These are phyloP conservation scores for Alternaria arbusti DNA, from an alignment of 2,329 filamentous ascomycete genomes.

Conservation along the genomic window DNA sequence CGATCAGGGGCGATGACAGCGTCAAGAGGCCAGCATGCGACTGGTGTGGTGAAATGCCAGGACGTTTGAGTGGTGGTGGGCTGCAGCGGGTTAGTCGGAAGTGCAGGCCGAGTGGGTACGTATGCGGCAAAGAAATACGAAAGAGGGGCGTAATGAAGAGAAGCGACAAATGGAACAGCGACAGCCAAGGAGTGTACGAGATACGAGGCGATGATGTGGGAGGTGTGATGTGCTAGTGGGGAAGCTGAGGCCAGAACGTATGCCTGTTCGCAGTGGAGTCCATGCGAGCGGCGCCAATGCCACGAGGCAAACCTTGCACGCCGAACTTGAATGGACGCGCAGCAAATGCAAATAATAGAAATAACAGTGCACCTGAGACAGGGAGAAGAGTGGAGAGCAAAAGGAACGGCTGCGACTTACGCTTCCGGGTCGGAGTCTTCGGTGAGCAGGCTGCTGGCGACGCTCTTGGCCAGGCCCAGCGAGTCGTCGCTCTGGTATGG, in stretches of 20 bases:
- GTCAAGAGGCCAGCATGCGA: constrained; percentile 59
- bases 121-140: constrained; percentile 20
- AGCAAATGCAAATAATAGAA: constrained; percentile 12
- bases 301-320: constrained; percentile 7
- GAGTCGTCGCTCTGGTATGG: constrained; percentile 49
- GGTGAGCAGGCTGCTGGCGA: constrained; percentile 57
- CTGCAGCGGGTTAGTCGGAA: constrained; percentile 38
- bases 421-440: constrained; percentile 58
- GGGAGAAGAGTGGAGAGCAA: not conserved
- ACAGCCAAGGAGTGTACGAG: constrained; percentile 13
- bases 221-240: constrained; percentile 17
- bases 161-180: constrained; percentile 19
- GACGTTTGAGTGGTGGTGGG: constrained; percentile 42
- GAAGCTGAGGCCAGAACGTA: constrained; percentile 27
- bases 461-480: constrained; percentile 52
- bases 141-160: constrained; percentile 9
- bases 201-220: constrained; percentile 16
- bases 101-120: constrained; percentile 19
- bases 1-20: constrained; percentile 56
- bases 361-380: constrained; percentile 11
- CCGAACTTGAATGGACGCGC: not conserved
- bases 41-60: constrained; percentile 54
- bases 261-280: constrained; percentile 22
- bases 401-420: constrained; percentile 50
- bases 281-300: constrained; percentile 24